These are phyloP conservation scores for Stephania japonica DNA, from an alignment of 164 flowering plant genomes.

Conservation along the genomic window DNA sequence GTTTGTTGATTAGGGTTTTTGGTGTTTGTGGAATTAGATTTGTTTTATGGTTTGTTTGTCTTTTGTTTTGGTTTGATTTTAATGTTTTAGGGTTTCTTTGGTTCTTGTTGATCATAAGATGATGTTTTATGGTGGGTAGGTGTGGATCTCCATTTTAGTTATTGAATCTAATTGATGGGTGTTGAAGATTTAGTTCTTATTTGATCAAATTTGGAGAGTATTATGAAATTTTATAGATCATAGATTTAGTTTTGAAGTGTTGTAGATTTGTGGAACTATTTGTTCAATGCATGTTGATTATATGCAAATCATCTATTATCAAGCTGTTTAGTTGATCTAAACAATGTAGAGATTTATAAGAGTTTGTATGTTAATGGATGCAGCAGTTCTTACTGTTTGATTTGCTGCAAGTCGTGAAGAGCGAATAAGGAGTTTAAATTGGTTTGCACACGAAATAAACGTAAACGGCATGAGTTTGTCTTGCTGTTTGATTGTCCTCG, in stretches of 20 bases:
- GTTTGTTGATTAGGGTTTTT: constrained; percentile 1
- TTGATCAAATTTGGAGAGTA: not conserved
- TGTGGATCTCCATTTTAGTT: not conserved
- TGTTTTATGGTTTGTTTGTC: not conserved
- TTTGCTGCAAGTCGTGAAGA: not conserved
- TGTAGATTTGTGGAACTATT: not conserved
- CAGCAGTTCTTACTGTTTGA: not conserved
- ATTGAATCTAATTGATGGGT: not conserved
- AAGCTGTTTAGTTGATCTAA: not conserved
- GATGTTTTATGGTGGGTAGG: not conserved
- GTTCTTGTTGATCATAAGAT: not conserved
- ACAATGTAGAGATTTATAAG: not conserved
- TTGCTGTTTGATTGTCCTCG: not conserved
- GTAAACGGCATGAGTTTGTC: not conserved
- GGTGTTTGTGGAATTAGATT: not conserved
- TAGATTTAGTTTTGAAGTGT: not conserved
- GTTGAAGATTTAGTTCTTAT: not conserved
- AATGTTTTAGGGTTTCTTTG: not conserved
- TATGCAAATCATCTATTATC: not conserved
- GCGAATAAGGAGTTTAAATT: not conserved
- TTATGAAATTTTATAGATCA: not conserved
- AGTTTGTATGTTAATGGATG: no score
- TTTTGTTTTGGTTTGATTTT: not conserved
- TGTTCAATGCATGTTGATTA: not conserved
- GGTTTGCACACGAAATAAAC: not conserved